A percentile compares a stretch with the other conserved stretches of the same genome.
Evolutionary conservation across 2,329 filamentous ascomycete genomes (phyloP).

Genomic region (Leptodontidium sp.): DNA sequence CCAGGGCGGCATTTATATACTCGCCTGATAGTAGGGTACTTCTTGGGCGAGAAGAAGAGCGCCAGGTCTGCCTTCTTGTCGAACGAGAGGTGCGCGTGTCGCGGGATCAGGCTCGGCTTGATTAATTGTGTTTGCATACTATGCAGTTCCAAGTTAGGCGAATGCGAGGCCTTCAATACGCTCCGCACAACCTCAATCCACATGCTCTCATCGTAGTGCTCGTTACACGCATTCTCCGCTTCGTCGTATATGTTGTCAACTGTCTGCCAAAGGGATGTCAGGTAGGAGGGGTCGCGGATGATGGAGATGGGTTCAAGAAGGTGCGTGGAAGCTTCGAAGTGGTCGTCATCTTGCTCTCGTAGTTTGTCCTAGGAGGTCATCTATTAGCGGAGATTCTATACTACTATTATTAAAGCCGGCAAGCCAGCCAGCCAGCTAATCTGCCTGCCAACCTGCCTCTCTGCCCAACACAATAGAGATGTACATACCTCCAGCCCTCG

Average conservation of each 20-base stretch:
- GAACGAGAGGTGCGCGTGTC: background rate
- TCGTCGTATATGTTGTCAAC: background rate
- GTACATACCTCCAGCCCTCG: background rate
- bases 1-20: background rate
- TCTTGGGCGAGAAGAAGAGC: background rate
- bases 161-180: background rate
- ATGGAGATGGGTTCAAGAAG: background rate
- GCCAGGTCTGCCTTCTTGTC: background rate
- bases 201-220: background rate
- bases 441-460: too few species aligned
- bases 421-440: too few species aligned
- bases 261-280: background rate
- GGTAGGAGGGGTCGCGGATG: background rate
- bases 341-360: background rate
- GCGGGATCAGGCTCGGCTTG: background rate
- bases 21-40: background rate
- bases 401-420: background rate
- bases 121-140: background rate
- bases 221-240: background rate
- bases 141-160: background rate
- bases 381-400: background rate
- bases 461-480: too few species aligned
- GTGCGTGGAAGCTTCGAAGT: background rate
- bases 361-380: background rate
- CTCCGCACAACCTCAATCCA: background rate